A percentile compares a stretch with the other conserved stretches of the same genome.
These are phyloP conservation scores for Astragalus glycyphyllos DNA, from an alignment of 306 rosid species.

Conservation along the genomic window DNA sequence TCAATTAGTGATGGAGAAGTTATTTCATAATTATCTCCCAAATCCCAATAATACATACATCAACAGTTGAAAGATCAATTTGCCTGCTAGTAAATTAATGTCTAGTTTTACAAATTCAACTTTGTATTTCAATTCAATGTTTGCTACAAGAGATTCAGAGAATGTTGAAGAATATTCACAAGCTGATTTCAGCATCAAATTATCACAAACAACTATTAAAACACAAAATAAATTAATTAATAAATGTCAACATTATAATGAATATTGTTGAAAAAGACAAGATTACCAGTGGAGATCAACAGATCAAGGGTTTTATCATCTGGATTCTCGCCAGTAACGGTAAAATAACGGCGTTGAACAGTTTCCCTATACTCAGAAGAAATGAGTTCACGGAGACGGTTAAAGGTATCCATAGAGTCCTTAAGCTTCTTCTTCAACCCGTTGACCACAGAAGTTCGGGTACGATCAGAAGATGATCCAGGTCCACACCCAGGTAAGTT, in stretches of 20 bases:
- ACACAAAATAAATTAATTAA: background rate
- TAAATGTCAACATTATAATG: background rate
- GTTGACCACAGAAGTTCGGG: slow-evolving; percentile 82
- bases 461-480: slow-evolving; percentile 90
- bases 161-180: background rate
- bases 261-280: background rate
- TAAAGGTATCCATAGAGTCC: slow-evolving; percentile 88
- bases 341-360: slow-evolving; percentile 87
- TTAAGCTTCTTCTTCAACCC: slow-evolving; percentile 86
- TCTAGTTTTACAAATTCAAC: background rate
- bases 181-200: background rate
- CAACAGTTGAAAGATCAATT: background rate
- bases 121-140: background rate
- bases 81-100: background rate
- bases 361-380: slow-evolving; percentile 87
- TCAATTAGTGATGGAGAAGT: background rate
- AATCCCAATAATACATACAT: background rate
- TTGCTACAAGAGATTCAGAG: background rate
- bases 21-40: background rate
- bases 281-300: slow-evolving; percentile 83
- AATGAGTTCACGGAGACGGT: slow-evolving; percentile 63
- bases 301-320: slow-evolving; percentile 88
- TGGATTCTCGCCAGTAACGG: slow-evolving; percentile 96
- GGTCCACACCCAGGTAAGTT: slow-evolving; percentile 84
- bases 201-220: background rate